Percentiles rank a stretch among this genome's conserved stretches.
Evolutionary conservation across 2,329 filamentous ascomycete species (phyloP).

Genomic region (Grosmannia serpens): DNA sequence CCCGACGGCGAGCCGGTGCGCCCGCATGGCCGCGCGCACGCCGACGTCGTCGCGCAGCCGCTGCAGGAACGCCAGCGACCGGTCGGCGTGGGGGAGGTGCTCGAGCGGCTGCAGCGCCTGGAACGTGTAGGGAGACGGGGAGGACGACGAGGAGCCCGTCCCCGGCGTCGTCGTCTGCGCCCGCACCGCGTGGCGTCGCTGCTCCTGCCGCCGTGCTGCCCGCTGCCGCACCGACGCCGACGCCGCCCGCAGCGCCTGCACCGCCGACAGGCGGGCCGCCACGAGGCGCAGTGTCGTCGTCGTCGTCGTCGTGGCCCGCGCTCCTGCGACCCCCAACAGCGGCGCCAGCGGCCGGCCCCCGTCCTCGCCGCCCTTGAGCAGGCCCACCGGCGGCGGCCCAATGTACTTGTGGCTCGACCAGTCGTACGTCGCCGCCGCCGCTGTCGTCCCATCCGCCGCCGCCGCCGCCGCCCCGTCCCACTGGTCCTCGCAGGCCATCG

Average conservation of each 20-base stretch:
- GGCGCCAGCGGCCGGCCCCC: slow-evolving; percentile 12
- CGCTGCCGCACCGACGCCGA: slow-evolving; percentile 9
- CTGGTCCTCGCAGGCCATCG: slow-evolving; percentile 13
- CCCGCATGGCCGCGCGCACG: slow-evolving; percentile 71
- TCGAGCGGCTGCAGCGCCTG: slow-evolving; percentile 61
- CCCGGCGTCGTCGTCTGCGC: neutral
- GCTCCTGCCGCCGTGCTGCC: slow-evolving; percentile 2
- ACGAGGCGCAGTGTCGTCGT: slow-evolving; percentile 16
- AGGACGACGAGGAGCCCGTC: neutral
- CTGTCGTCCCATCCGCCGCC: neutral
- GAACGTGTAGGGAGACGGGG: slow-evolving; percentile 51
- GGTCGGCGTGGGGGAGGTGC: slow-evolving; percentile 65
- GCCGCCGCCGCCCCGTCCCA: neutral
- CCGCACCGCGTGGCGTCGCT: slow-evolving; percentile 2
- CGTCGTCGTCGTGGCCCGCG: neutral
- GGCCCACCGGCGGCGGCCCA: slow-evolving; percentile 13
- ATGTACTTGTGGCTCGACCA: slow-evolving; percentile 17
- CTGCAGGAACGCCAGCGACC: slow-evolving; percentile 60
- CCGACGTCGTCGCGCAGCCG: slow-evolving; percentile 73
- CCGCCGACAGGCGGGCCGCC: slow-evolving; percentile 15
- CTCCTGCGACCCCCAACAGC: slow-evolving; percentile 7
- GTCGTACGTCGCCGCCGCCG: slow-evolving; percentile 4
- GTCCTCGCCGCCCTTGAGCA: slow-evolving; percentile 18
- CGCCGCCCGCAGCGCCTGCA: slow-evolving; percentile 15
- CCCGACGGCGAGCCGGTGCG: slow-evolving; percentile 74